phyloP scores from a whole-genome alignment of 2,329 filamentous ascomycete genomes.

The Trichophyton schoenleinii region DNA sequence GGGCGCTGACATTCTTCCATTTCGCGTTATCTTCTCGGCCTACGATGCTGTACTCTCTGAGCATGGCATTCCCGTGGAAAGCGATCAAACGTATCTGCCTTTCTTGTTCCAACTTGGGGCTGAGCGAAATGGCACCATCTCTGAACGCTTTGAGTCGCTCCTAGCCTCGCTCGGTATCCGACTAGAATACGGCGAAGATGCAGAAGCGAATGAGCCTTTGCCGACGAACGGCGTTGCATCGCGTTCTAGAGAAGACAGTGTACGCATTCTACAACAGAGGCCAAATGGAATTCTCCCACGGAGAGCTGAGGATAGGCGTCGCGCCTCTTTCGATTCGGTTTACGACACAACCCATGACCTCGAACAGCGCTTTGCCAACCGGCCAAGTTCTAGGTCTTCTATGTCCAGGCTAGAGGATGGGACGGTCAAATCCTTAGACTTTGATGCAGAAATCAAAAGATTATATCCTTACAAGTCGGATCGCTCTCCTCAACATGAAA shows the following conservation, averaged over 20 bases:
- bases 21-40: constrained; percentile 65
- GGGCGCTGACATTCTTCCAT: constrained; percentile 53
- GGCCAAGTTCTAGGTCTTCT: constrained; percentile 33
- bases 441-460: background rate
- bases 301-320: constrained; percentile 17
- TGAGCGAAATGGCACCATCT: constrained; percentile 45
- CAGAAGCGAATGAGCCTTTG: constrained; percentile 14
- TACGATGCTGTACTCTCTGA: constrained; percentile 65
- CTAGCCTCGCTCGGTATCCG: constrained; percentile 58
- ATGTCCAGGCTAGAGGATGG: constrained; percentile 31
- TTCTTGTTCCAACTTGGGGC: constrained; percentile 65
- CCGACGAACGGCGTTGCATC: background rate
- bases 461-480: background rate
- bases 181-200: constrained; percentile 47
- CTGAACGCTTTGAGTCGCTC: constrained; percentile 57
- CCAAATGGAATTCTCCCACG: constrained; percentile 6
- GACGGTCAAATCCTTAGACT: background rate
- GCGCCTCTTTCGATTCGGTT: constrained; percentile 44
- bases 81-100: constrained; percentile 62
- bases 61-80: constrained; percentile 56
- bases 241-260: background rate
- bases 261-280: background rate
- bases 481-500: background rate
- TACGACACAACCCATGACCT: constrained; percentile 42
- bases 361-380: constrained; percentile 31